phyloP scores from a whole-genome alignment of 805 yeast genomes.

The Nakazawaea sp. region DNA sequence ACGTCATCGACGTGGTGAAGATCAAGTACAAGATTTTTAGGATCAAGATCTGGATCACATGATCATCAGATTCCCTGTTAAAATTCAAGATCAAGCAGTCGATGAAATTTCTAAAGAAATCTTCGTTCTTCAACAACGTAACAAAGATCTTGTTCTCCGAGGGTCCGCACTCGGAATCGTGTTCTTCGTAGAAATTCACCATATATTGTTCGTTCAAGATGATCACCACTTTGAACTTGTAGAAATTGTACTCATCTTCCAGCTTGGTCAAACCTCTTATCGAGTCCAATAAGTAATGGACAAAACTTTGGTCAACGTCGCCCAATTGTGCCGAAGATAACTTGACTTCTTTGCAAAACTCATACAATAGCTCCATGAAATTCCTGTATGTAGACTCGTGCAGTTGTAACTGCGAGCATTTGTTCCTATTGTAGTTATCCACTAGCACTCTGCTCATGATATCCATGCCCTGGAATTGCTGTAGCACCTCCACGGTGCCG shows the following conservation, averaged over 20 bases:
- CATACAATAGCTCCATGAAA: conserved; percentile 46
- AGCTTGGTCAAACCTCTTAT: conserved; percentile 34
- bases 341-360: conserved; percentile 44
- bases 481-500: conserved; percentile 33
- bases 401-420: conserved; percentile 2
- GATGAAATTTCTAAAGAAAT: conserved; percentile 46
- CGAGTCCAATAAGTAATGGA: conserved; percentile 39
- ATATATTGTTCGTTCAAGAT: conserved; percentile 85
- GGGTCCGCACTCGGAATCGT: conserved; percentile 13
- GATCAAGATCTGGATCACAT: conserved; percentile 67
- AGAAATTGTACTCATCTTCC: conserved; percentile 53
- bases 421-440: conserved; percentile 16
- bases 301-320: conserved; percentile 34
- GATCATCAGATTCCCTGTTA: conserved; percentile 63
- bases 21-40: conserved; percentile 72
- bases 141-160: conserved; percentile 46
- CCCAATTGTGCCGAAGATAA: conserved; percentile 34
- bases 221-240: conserved; percentile 63
- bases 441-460: conserved; percentile 26
- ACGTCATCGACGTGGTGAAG: conserved; percentile 58
- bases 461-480: conserved; percentile 46
- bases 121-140: conserved; percentile 37
- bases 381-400: conserved; percentile 16
- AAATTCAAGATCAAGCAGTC: conserved; percentile 68
- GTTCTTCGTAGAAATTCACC: conserved; percentile 40